phyloP scores from a whole-genome alignment of 495 filamentous ascomycete genomes.

The Penicillium bialowiezense region DNA sequence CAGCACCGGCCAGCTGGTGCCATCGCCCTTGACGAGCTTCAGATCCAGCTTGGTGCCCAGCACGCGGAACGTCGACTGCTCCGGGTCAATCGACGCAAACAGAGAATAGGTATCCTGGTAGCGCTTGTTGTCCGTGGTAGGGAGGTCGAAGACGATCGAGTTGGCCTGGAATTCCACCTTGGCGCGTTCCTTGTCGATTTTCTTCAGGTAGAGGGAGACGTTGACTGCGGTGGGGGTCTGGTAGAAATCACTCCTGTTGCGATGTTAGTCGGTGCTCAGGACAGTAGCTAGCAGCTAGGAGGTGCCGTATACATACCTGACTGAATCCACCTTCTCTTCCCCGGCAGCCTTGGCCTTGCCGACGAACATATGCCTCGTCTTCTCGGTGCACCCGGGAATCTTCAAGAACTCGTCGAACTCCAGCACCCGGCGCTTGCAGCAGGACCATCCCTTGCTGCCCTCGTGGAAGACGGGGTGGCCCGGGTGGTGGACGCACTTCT shows the following conservation, averaged over 20 bases:
- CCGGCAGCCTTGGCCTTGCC: conserved; percentile 66
- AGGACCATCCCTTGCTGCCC: conserved; percentile 94
- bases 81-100: conserved; percentile 71
- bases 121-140: conserved; percentile 80
- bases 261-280: background rate
- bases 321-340: conserved; percentile 59
- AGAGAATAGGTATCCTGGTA: conserved; percentile 73
- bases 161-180: conserved; percentile 62
- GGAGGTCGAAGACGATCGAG: conserved; percentile 69
- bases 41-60: conserved; percentile 95
- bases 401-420: conserved; percentile 99
- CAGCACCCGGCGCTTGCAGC: conserved; percentile 91
- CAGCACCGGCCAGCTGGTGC: conserved; percentile 83
- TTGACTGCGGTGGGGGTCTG: conserved; percentile 84
- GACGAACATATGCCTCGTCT: conserved; percentile 79
- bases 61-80: conserved; percentile 74
- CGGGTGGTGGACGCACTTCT: conserved; percentile 82
- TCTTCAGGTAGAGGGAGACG: conserved; percentile 92
- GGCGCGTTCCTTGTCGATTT: conserved; percentile 80
- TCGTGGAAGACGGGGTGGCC: conserved; percentile 92
- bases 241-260: conserved; percentile 81
- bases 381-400: conserved; percentile 84
- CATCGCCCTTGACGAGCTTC: conserved; percentile 77
- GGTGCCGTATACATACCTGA: conserved; percentile 57
- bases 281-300: no score